A percentile compares a stretch with the other conserved stretches of the same genome.
Evolutionary conservation across 2,329 filamentous ascomycete species (phyloP).

Genomic region (Pyrenochaeta sp.): DNA sequence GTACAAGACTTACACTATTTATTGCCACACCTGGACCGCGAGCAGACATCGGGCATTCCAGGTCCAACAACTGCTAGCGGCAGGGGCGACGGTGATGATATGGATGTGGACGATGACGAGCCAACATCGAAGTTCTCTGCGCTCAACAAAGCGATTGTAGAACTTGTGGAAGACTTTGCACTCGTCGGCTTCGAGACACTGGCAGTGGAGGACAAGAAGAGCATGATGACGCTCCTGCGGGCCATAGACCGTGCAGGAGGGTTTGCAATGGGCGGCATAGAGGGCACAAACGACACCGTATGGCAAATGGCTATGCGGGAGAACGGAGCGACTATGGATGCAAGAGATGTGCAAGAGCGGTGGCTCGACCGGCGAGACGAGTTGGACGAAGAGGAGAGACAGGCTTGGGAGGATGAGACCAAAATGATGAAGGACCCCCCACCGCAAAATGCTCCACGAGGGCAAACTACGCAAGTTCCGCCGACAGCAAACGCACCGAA

Average conservation of each 20-base stretch:
- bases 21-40: conserved; percentile 79
- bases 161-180: conserved; percentile 87
- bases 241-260: conserved; percentile 92
- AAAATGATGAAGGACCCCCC: conserved; percentile 51
- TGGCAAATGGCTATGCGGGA: conserved; percentile 95
- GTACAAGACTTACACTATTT: conserved; percentile 91
- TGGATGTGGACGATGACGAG: conserved; percentile 55
- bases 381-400: conserved; percentile 81
- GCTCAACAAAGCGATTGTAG: conserved; percentile 85
- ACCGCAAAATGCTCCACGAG: conserved; percentile 8
- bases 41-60: conserved; percentile 61
- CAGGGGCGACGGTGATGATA: conserved; percentile 36
- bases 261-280: conserved; percentile 89
- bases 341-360: conserved; percentile 90
- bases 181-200: conserved; percentile 92
- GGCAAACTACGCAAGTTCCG: conserved; percentile 8
- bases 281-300: conserved; percentile 94
- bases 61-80: conserved; percentile 33
- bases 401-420: conserved; percentile 78
- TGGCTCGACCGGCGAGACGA: conserved; percentile 93
- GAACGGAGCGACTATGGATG: conserved; percentile 74
- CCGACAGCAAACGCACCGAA: conserved; percentile 15
- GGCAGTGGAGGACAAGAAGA: conserved; percentile 95
- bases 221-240: conserved; percentile 90
- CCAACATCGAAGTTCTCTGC: conserved; percentile 74